Base-by-base conservation (phyloP, 495 filamentous ascomycete genomes). In the Hyaloscypha bicolor region DNA sequence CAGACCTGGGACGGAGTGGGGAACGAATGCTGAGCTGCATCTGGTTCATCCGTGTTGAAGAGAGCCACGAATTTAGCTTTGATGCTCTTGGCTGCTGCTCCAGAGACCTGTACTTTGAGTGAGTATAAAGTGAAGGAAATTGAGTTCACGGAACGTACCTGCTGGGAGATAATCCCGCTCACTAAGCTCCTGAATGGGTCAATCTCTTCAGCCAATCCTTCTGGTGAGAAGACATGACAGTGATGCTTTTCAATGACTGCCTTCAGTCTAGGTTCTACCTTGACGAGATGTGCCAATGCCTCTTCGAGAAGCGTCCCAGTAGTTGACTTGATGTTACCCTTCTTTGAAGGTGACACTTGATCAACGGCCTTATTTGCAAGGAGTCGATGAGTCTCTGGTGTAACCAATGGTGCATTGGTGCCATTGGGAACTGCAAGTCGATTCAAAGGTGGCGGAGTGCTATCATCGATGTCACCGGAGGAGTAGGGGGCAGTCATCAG, bases 131-230 rank as follows among this genome's bases (percentile, higher is more conserved):
- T 6, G 31, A 6, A 60, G 48, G 31, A 31, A 22, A 22, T 4
- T 25, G 19, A 30, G 3, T 9, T 12, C 21, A 72, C 9, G 39
- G 6, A 42, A 64, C 65, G 29, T 75, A 80, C 79, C 76, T 99
- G 95, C 76, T 99, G 95, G 55, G 92, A 92, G 66, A 98, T 97
- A 71, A 99, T 97, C 56, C 93, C 90, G 75, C 87, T 91, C 30
- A 85, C 83, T 51, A 99, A 83, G 62, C 88, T 89, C 61, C 87
- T 88, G 74, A 97, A 99, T 4, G 95, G 94, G 76, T 98, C 91
- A 68, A 97, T 84, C 69, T 87, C 79, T 78, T 97, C 94, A 21
- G 88, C 86, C 21, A 99, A 78, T 0, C 93, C 94, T 60, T 90
- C 88, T 3, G 93, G 86, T 8, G 91, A 91, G 78, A 97, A 97